Base-by-base conservation (phyloP, 371 early-diverging fungal genomes). In the Lichtheimia corymbifera region DNA sequence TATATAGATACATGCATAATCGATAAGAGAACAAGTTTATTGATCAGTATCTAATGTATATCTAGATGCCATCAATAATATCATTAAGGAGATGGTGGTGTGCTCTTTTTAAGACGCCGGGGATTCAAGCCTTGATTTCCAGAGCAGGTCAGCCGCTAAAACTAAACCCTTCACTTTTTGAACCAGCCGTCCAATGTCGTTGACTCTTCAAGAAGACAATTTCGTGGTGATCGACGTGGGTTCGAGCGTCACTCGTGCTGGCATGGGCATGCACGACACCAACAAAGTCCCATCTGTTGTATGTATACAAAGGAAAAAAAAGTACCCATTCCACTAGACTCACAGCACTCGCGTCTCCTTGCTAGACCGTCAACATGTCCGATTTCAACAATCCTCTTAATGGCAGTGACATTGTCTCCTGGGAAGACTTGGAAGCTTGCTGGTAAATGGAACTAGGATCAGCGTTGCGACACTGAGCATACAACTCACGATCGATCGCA, bases 161-260 rank as follows among this genome's bases (percentile, higher is more conserved):
- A n/a, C n/a, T 35, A 5, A 35, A 35, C 35, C 9, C 11, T 35
- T 35, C 6, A 5, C 6, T 9, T 35, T 35, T 35, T 35, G 35
- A 9, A 9, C 35, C 35, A 35, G 35, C 7, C 5, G 4, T 28
- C 35, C 35, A 6, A 77, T 80, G 79, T 59, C 82, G 53, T 61
- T 82, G 30, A 77, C 83, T 28, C 73, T 87, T 53, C 72, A 77
- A 58, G 90, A 89, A 69, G 90, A 88, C 53, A 89, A 83, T 68
- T 89, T 86, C 74, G 82, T 91, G 22, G 89, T 92, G 27, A 85
- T 92, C 53, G 89, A 91, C 78, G 82, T 88, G 14, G 93, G 91
- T 45, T 82, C 87, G 50, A 70, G 76, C 60, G 73, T 65, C 14
- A 84, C 86, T 28, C 85, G 79, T 59, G 91, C 91, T 20, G 88